Evolutionary conservation across 306 rosid genomes (phyloP).

Genomic region (Ammopiptanthus mongolicus): DNA sequence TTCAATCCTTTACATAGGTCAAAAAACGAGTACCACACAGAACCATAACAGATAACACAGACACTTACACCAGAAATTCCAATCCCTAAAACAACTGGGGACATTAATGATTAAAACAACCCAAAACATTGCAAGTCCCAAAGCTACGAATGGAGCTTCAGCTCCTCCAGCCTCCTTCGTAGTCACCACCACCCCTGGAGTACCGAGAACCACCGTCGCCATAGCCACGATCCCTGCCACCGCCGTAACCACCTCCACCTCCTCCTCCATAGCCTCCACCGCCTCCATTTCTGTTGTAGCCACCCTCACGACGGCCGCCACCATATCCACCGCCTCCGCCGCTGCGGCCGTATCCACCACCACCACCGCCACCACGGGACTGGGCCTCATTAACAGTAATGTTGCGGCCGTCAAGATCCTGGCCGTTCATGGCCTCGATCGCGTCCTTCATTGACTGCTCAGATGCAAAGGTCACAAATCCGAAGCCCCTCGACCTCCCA

Average conservation of each 20-base stretch:
- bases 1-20: no score
- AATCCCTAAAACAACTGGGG: no score
- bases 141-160: neutral
- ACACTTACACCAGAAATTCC: no score
- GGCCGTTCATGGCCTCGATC: slow-evolving; percentile 83
- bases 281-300: neutral
- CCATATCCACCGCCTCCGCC: neutral
- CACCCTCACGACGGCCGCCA: slow-evolving; percentile 17
- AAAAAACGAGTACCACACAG: no score
- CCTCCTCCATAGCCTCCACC: neutral
- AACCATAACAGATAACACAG: no score
- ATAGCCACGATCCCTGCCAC: slow-evolving; percentile 14
- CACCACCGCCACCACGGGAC: slow-evolving; percentile 46
- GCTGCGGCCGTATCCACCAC: slow-evolving; percentile 6
- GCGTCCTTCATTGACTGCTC: slow-evolving; percentile 79
- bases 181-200: slow-evolving; percentile 39
- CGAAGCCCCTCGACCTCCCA: slow-evolving; percentile 85
- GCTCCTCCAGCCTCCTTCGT: slow-evolving; percentile 61
- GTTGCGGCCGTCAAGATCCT: slow-evolving; percentile 72
- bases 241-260: neutral
- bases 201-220: slow-evolving; percentile 37
- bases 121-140: no score
- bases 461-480: slow-evolving; percentile 69
- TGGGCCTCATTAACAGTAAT: slow-evolving; percentile 90
- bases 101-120: no score